A percentile compares a stretch with the other conserved stretches of the same genome.
phyloP scores from a whole-genome alignment of 169 alveolate genomes.

The Eimeria sp. region DNA sequence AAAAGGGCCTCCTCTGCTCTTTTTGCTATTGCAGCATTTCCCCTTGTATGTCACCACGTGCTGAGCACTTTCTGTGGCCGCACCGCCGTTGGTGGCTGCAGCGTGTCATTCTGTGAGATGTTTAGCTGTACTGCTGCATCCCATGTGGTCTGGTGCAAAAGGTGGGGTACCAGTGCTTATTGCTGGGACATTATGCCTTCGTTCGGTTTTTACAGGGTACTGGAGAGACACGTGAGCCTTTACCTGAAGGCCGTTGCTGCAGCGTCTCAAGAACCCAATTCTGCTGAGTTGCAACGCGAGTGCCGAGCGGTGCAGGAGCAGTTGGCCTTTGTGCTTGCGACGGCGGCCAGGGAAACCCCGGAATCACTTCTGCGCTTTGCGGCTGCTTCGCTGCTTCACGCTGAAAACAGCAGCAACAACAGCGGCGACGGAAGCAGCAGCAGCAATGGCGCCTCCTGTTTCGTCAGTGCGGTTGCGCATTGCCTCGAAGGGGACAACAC shows the following conservation, averaged over 20 bases:
- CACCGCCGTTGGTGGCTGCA: neutral
- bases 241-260: slow-evolving; percentile 69
- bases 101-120: neutral
- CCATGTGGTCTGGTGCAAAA: neutral
- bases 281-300: slow-evolving; percentile 63
- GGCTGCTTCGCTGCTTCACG: slow-evolving; percentile 40
- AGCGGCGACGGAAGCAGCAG: neutral
- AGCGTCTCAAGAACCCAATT: slow-evolving; percentile 23
- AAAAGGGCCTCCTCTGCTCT: slow-evolving; percentile 26
- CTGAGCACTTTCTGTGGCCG: neutral
- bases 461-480: neutral
- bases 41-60: slow-evolving; percentile 14
- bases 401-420: slow-evolving; percentile 5
- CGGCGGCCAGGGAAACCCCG: slow-evolving; percentile 73
- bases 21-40: slow-evolving; percentile 61
- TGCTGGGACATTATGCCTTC: neutral
- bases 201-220: slow-evolving; percentile 11
- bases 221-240: slow-evolving; percentile 49
- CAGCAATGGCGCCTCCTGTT: slow-evolving; percentile 16
- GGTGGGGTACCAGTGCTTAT: neutral
- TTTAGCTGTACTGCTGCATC: neutral
- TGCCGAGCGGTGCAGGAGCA: slow-evolving; percentile 67
- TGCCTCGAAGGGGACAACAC: neutral
- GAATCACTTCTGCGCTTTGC: slow-evolving; percentile 56
- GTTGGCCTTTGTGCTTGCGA: slow-evolving; percentile 50